A percentile compares a stretch with the other conserved stretches of the same genome.
Evolutionary conservation across 148 eudicot genomes (phyloP).

Genomic region (Camellia lanceoleosa): DNA sequence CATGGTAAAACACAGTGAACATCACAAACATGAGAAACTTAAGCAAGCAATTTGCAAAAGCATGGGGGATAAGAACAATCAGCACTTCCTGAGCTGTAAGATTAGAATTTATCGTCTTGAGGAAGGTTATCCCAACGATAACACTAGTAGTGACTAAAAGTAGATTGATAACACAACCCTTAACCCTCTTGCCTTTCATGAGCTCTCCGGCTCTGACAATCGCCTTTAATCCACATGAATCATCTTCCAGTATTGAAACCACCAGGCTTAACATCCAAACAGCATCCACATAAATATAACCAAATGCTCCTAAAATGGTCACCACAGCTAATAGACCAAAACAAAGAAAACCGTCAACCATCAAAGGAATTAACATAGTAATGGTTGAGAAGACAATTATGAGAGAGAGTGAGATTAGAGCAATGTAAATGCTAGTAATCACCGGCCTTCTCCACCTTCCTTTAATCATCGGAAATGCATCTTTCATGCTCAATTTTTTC

Average conservation of each 20-base stretch:
- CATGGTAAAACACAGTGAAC: constrained; percentile 9
- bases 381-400: neutral
- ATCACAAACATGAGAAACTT: constrained; percentile 5
- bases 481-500: neutral
- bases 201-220: constrained; percentile 13
- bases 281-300: constrained; percentile 2
- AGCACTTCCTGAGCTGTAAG: too few species aligned
- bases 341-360: neutral
- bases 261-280: constrained; percentile 12
- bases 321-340: neutral
- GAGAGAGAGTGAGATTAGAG: neutral
- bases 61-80: neutral
- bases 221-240: constrained; percentile 8
- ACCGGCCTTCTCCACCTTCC: constrained; percentile 5
- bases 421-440: constrained; percentile 3
- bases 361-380: neutral
- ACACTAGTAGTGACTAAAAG: neutral
- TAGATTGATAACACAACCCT: neutral
- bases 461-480: neutral
- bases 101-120: neutral
- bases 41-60: neutral
- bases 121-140: neutral
- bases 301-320: neutral
- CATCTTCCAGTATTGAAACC: constrained; percentile 1
- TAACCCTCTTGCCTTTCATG: constrained; percentile 12